A percentile compares a stretch with the other conserved stretches of the same genome.
Conservation (phyloP, 768 basidiomycete genomes). For the Termitomyces sp. region DNA sequence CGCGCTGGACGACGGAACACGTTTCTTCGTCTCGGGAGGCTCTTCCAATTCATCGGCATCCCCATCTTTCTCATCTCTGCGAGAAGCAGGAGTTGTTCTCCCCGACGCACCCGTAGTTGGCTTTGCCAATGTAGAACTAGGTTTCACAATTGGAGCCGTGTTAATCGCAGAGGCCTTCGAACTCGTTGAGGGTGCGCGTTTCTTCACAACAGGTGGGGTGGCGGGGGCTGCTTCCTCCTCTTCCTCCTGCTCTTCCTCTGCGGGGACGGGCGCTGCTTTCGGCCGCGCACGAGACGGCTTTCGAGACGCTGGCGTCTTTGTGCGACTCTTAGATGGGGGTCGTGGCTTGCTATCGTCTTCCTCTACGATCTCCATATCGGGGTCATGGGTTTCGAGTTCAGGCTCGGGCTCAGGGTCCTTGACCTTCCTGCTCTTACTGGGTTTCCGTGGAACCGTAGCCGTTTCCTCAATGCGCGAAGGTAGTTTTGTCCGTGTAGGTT, state of each 20-base stretch:
- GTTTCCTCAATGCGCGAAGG: not conserved
- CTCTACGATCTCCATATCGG: slow-evolving; percentile 6
- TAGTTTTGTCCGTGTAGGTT: slow-evolving; percentile 9
- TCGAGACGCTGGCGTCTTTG: slow-evolving; percentile 5
- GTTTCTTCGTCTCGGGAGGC: not conserved
- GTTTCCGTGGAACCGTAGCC: not conserved
- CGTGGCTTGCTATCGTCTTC: slow-evolving; percentile 7
- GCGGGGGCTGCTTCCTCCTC: slow-evolving; percentile 14
- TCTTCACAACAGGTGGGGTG: slow-evolving; percentile 1
- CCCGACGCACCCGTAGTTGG: not conserved
- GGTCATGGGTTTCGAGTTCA: slow-evolving; percentile 1
- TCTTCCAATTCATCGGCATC: slow-evolving; percentile 4
- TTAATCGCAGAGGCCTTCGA: not conserved
- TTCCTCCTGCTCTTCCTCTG: slow-evolving; percentile 19
- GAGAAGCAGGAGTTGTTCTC: slow-evolving; percentile 4
- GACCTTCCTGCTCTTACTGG: slow-evolving; percentile 7
- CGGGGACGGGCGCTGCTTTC: slow-evolving; percentile 12
- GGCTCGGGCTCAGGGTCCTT: not conserved
- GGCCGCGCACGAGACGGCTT: slow-evolving; percentile 20
- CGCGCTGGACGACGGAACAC: not conserved
- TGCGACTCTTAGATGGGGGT: slow-evolving; percentile 7
- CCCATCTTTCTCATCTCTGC: not conserved
- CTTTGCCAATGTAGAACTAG: not conserved
- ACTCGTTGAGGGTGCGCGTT: not conserved
- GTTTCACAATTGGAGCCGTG: not conserved